phyloP scores from a whole-genome alignment of 768 basidiomycete species.

The Clitopilus passeckerianus region DNA sequence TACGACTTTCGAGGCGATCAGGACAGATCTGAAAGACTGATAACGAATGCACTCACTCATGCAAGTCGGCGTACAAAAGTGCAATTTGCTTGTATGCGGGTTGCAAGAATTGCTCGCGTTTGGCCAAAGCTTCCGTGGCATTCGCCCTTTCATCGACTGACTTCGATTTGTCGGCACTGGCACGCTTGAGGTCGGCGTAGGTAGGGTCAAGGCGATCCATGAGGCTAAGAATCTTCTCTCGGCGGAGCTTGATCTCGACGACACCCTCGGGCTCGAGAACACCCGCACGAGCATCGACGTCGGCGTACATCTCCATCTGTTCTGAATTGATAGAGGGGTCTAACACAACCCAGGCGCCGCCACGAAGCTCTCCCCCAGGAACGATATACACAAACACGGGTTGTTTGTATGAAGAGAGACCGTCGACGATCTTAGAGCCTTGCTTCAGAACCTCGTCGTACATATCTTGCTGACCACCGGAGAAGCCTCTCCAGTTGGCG shows the following conservation, averaged over 20 bases:
- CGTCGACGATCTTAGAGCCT: slow-evolving; percentile 98
- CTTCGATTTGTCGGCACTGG: slow-evolving; percentile 71
- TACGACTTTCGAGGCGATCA: slow-evolving; percentile 52
- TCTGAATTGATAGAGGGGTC: slow-evolving; percentile 96
- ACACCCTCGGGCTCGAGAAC: slow-evolving; percentile 96
- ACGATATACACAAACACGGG: slow-evolving; percentile 98
- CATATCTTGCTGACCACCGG: slow-evolving; percentile 99
- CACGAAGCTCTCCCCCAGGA: slow-evolving; percentile 97
- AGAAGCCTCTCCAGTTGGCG: slow-evolving; percentile 99
- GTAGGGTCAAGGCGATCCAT: slow-evolving; percentile 92
- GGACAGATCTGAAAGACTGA: not conserved
- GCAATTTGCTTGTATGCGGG: slow-evolving; percentile 95
- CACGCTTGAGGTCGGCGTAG: slow-evolving; percentile 77
- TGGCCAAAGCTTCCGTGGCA: slow-evolving; percentile 63
- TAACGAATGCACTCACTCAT: slow-evolving; percentile 63
- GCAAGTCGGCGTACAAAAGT: slow-evolving; percentile 91
- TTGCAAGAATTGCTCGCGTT: slow-evolving; percentile 74
- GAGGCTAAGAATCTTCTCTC: slow-evolving; percentile 81
- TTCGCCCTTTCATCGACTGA: slow-evolving; percentile 69
- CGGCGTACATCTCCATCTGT: slow-evolving; percentile 99
- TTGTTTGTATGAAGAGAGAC: slow-evolving; percentile 93
- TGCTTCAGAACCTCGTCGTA: slow-evolving; percentile 97
- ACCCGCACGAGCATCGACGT: slow-evolving; percentile 92
- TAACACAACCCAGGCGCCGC: slow-evolving; percentile 98
- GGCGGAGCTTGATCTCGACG: slow-evolving; percentile 96